phyloP scores from a whole-genome alignment of 345 rosid species.

The Draba incana region DNA sequence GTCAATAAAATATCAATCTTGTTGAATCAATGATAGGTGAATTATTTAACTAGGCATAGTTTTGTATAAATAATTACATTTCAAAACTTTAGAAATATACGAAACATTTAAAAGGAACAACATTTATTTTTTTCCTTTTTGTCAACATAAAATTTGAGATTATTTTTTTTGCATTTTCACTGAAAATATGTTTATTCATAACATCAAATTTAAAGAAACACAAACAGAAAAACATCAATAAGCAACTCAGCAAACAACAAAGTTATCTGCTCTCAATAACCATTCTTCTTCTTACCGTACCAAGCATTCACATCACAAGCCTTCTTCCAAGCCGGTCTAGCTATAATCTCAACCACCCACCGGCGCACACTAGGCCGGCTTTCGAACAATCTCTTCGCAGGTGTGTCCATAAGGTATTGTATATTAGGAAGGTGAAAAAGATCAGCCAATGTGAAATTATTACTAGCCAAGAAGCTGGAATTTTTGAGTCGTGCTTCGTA shows the following conservation, averaged over 20 bases:
- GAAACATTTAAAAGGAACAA: no score
- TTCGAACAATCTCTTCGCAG: constrained; percentile 44
- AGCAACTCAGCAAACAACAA: background rate
- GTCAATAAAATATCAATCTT: no score
- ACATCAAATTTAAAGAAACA: no score
- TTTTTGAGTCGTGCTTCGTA: constrained; percentile 51
- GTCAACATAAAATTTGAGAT: no score
- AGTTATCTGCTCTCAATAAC: background rate
- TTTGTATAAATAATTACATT: no score
- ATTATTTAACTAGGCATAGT: no score
- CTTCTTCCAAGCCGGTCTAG: constrained; percentile 66
- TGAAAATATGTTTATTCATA: no score
- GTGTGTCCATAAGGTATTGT: constrained; percentile 46
- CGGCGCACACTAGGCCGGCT: constrained; percentile 48
- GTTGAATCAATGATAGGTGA: no score
- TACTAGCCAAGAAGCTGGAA: constrained; percentile 26
- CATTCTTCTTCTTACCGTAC: background rate
- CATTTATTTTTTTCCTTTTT: background rate
- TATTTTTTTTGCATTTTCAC: no score
- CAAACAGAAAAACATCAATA: no score
- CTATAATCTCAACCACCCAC: constrained; percentile 52
- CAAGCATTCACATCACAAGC: constrained; percentile 42
- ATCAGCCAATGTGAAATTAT: constrained; percentile 44
- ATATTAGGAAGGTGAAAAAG: constrained; percentile 45
- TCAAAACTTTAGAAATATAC: no score